These are phyloP conservation scores for Trichoderma pleuroti DNA, from an alignment of 2,329 filamentous ascomycete species.

Conservation along the genomic window DNA sequence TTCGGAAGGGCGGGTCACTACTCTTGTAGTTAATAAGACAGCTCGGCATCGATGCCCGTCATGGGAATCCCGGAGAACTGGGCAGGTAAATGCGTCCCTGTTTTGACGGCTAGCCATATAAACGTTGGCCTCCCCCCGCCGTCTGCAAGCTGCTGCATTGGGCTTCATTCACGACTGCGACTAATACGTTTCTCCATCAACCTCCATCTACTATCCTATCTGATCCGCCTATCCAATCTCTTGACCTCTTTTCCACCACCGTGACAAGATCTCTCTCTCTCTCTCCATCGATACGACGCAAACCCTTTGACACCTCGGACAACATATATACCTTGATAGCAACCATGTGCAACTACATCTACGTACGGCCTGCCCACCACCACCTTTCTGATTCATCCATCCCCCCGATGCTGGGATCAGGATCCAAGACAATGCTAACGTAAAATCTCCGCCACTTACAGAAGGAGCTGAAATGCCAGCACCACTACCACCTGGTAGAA, in stretches of 20 bases:
- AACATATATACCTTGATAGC: neutral
- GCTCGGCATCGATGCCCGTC: conserved; percentile 19
- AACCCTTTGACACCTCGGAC: neutral
- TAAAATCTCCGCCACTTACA: conserved; percentile 23
- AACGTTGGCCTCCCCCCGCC: conserved; percentile 17
- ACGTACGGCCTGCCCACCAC: conserved; percentile 32
- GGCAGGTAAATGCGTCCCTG: conserved; percentile 12
- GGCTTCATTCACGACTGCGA: conserved; percentile 10
- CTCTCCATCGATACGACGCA: neutral
- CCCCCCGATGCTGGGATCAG: neutral
- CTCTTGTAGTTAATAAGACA: conserved; percentile 17
- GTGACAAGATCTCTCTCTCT: neutral
- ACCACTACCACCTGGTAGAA: conserved; percentile 48
- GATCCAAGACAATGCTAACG: conserved; percentile 16
- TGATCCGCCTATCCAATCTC: neutral
- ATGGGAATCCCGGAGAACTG: conserved; percentile 19
- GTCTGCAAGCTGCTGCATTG: conserved; percentile 18
- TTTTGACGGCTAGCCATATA: conserved; percentile 17
- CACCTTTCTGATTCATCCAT: neutral
- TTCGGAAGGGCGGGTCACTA: conserved; percentile 12
- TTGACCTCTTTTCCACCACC: neutral
- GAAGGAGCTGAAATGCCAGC: conserved; percentile 51
- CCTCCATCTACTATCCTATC: neutral
- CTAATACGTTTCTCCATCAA: neutral
- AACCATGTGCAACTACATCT: conserved; percentile 52